phyloP scores from a whole-genome alignment of 2,329 filamentous ascomycete species.

The Celoporthe dispersa region DNA sequence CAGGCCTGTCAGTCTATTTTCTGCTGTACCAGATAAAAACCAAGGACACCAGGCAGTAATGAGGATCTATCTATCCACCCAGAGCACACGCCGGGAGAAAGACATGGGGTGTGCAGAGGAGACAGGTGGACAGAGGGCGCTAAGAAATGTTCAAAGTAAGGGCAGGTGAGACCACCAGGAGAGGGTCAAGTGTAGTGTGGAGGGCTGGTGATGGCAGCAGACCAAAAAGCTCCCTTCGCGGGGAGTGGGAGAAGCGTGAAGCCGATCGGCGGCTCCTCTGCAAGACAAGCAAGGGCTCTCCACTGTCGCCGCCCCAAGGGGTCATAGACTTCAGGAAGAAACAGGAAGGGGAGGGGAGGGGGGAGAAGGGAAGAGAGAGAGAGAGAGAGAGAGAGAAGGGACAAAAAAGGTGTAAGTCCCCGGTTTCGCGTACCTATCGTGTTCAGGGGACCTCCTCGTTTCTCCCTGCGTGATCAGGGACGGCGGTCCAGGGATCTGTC shows the following conservation, averaged over 20 bases:
- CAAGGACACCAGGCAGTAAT: background rate
- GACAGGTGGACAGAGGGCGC: background rate
- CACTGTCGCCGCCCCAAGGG: background rate
- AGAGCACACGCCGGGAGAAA: background rate
- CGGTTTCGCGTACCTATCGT: conserved; percentile 12
- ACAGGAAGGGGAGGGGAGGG: background rate
- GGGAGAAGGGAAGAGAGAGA: background rate
- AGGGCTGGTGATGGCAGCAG: background rate
- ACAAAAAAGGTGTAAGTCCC: background rate
- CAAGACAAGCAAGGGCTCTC: background rate
- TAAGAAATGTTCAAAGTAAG: conserved; percentile 13
- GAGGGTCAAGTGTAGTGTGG: too few relatives aligned
- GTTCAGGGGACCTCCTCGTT: conserved; percentile 4
- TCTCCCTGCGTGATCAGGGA: background rate
- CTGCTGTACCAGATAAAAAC: background rate
- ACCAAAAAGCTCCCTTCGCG: conserved; percentile 4
- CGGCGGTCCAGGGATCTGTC: background rate
- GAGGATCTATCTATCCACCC: background rate
- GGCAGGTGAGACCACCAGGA: conserved; percentile 25
- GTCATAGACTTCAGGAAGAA: background rate
- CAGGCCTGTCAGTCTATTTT: conserved; percentile 17
- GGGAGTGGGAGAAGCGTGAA: too few relatives aligned
- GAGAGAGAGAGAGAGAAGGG: too few relatives aligned
- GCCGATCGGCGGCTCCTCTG: background rate
- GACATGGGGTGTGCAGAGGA: background rate